These are phyloP conservation scores for Micractinium conductrix DNA, from an alignment of 139 green algal genomes.

Conservation along the genomic window DNA sequence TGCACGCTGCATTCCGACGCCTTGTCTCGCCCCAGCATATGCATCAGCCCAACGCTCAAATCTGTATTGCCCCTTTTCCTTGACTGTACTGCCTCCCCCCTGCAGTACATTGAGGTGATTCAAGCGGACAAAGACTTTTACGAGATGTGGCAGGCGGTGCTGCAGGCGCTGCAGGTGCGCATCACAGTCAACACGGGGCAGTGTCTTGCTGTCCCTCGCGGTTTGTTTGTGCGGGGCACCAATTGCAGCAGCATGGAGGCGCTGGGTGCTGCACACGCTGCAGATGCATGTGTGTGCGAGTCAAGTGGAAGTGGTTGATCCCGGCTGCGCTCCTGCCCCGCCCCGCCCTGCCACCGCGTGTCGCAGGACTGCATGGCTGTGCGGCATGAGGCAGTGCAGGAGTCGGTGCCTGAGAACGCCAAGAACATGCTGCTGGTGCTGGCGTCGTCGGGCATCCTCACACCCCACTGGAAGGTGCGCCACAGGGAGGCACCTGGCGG, in stretches of 20 bases:
- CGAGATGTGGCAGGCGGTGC: conserved; percentile 57
- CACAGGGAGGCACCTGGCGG: not conserved
- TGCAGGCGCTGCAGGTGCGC: conserved; percentile 52
- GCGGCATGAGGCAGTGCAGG: conserved; percentile 75
- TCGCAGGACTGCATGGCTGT: conserved; percentile 60
- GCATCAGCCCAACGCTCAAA: too few relatives aligned
- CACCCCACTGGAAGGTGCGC: conserved; percentile 51
- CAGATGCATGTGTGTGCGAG: too few relatives aligned
- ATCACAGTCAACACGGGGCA: too few relatives aligned
- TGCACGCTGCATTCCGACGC: too few relatives aligned
- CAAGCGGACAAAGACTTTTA: conserved; percentile 53
- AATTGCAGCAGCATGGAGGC: too few relatives aligned
- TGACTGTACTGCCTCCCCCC: too few relatives aligned
- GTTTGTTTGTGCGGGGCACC: too few relatives aligned
- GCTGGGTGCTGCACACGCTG: too few relatives aligned
- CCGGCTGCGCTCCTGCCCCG: not conserved
- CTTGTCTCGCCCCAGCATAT: too few relatives aligned
- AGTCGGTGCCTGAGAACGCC: conserved; percentile 87
- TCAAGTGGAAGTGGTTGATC: not conserved
- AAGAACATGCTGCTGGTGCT: conserved; percentile 99
- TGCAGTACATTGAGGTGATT: conserved; percentile 55
- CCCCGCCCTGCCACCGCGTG: not conserved
- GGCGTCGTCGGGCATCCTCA: conserved; percentile 68
- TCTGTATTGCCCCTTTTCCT: too few relatives aligned
- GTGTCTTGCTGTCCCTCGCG: too few relatives aligned